Conservation (phyloP, 176 grass and related monocot species). For the Thinopyrum elongatum region DNA sequence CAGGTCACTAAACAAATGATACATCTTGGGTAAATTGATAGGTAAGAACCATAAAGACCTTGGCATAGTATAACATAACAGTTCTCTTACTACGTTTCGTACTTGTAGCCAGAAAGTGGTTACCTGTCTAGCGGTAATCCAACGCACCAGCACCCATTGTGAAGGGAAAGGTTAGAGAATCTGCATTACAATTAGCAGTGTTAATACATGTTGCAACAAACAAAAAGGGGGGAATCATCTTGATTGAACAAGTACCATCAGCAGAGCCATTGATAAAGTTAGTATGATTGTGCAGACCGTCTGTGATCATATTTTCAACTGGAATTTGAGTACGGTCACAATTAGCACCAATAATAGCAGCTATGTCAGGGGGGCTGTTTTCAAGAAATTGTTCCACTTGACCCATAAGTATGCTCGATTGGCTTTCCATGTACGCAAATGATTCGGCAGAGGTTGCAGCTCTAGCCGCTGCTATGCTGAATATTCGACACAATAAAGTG, state of each 20-base stretch:
- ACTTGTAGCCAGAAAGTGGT: background rate
- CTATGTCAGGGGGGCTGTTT: slow-evolving; percentile 55
- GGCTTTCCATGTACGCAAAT: slow-evolving; percentile 65
- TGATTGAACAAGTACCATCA: slow-evolving; percentile 57
- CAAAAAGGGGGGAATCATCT: background rate
- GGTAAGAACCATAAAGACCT: background rate
- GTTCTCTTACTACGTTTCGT: background rate
- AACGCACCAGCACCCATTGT: slow-evolving; percentile 56
- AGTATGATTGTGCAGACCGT: slow-evolving; percentile 59
- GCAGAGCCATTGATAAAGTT: slow-evolving; percentile 55
- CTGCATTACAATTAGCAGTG: slow-evolving; percentile 41
- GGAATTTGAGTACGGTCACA: slow-evolving; percentile 51
- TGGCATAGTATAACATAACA: background rate
- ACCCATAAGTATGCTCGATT: slow-evolving; percentile 62
- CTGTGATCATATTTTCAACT: slow-evolving; percentile 68
- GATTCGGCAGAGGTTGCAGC: slow-evolving; percentile 61
- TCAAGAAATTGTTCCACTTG: slow-evolving; percentile 70
- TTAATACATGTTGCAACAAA: slow-evolving; percentile 24
- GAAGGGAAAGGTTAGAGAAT: slow-evolving; percentile 74
- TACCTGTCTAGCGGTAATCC: slow-evolving; percentile 57
- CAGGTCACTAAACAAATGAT: background rate
- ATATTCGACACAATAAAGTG: slow-evolving; percentile 57
- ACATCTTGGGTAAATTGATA: background rate
- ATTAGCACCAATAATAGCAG: slow-evolving; percentile 39
- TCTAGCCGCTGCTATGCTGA: slow-evolving; percentile 66